These are phyloP conservation scores for Hansenula anomala DNA, from an alignment of 1,139 yeast species.

Conservation along the genomic window DNA sequence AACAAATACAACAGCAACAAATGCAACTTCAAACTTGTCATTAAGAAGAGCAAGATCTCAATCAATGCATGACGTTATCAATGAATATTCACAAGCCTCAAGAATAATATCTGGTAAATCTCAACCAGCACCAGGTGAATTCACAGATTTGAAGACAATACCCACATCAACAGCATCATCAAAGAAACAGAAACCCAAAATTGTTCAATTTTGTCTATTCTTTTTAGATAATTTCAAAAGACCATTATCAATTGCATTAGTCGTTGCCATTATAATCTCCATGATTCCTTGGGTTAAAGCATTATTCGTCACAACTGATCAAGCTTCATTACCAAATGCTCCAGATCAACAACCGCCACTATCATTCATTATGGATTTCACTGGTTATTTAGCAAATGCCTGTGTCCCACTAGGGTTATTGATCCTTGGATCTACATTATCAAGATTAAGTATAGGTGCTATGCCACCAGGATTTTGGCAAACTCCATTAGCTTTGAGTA, in stretches of 20 bases:
- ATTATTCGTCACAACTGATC: conserved; percentile 42
- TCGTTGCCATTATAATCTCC: conserved; percentile 47
- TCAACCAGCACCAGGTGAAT: conserved; percentile 15
- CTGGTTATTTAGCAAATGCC: conserved; percentile 74
- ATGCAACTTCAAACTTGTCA: conserved; percentile 7
- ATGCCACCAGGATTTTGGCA: conserved; percentile 57
- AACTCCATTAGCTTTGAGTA: conserved; percentile 36
- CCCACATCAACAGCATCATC: neutral
- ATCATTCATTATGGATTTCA: conserved; percentile 74
- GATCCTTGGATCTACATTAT: conserved; percentile 74
- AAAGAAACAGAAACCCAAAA: neutral
- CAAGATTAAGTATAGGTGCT: conserved; percentile 52
- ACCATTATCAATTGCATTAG: conserved; percentile 52
- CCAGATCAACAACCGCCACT: conserved; percentile 80
- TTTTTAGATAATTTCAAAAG: conserved; percentile 45
- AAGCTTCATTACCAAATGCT: conserved; percentile 50
- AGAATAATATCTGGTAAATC: conserved; percentile 11
- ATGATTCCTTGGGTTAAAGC: conserved; percentile 74
- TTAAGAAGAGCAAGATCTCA: conserved; percentile 15
- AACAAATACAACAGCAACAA: neutral
- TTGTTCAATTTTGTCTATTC: conserved; percentile 14
- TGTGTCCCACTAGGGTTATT: conserved; percentile 77
- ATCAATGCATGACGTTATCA: conserved; percentile 33
- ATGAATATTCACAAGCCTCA: conserved; percentile 49
- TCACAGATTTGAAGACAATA: conserved; percentile 11